Base-by-base conservation (phyloP, 1,284 basidiomycete genomes). In the Heterobasidion irregulare region DNA sequence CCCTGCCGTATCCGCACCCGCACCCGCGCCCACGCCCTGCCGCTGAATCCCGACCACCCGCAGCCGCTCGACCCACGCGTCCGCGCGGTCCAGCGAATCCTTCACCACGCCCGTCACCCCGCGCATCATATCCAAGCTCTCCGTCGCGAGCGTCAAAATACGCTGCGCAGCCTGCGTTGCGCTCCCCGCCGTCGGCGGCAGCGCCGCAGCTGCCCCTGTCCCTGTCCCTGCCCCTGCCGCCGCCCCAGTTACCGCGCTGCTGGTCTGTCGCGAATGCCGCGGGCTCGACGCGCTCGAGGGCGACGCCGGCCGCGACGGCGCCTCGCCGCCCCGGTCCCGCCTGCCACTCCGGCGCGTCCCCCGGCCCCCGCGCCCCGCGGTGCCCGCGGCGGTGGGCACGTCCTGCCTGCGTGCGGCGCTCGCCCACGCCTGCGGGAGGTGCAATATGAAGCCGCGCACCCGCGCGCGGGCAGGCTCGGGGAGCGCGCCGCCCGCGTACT, bases 71-170 rank as follows among this genome's bases (percentile, higher is more conserved):
- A 92, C 86, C 89, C 89, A 94, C 78, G 86, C 79, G 67, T 96
- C 94, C 35, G 93, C 94, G 53, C 88, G 77, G 64, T 94, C 92
- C 65, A 96, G 74, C 59, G 86, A 91, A 59, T 95, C 93, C 63
- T 85, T 88, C 63, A 95, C 89, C 18, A 95, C 90, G 2, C 82
- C 79, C 8, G 91, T 92, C 19, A 95, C 90, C 41, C 89, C 84
- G 43, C 86, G 78, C 74, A 96, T 83, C 86, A 95, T 94, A 65
- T 95, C 92, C 67, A 96, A 68, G 65, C 89, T 92, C 73, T 96
- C 94, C 26, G 89, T 91, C 16, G 93, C 92, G 9, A 96, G 81
- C 9, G 86, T 85, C 62, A 96, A 66, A 41, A 96, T 85, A 51
- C 88, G 75, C 66, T 91, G 87, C 9, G 93, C 91, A 13, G 92